Evolutionary conservation across 352 stramenopile genomes (phyloP).

Genomic region (Pythium utonaiense): DNA sequence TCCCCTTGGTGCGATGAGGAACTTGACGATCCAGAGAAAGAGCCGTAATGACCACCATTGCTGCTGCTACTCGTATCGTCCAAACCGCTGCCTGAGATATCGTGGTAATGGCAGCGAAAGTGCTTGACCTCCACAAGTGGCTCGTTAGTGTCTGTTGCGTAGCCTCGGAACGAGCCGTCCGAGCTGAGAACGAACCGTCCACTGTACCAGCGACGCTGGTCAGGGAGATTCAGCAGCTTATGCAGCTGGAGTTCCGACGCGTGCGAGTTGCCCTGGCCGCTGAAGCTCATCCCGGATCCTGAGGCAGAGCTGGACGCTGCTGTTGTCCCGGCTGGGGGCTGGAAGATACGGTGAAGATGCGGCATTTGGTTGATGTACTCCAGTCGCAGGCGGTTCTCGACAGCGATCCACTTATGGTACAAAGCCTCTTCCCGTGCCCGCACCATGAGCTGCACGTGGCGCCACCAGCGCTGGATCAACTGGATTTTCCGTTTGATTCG

Average conservation of each 20-base stretch:
- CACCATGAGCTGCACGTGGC: slow-evolving; percentile 51
- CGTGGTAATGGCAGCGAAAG: slow-evolving; percentile 49
- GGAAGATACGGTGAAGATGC: slow-evolving; percentile 52
- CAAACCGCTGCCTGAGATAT: slow-evolving; percentile 13
- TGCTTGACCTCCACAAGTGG: slow-evolving; percentile 46
- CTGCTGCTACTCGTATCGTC: slow-evolving; percentile 6
- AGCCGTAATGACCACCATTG: background rate
- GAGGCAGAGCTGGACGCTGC: background rate
- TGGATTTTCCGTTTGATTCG: slow-evolving; percentile 48
- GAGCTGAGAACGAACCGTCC: slow-evolving; percentile 42
- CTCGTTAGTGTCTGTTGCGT: slow-evolving; percentile 25
- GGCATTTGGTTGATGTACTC: slow-evolving; percentile 56
- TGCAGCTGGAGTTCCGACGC: slow-evolving; percentile 31
- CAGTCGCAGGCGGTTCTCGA: slow-evolving; percentile 40
- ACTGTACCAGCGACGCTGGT: slow-evolving; percentile 48
- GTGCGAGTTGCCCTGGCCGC: background rate
- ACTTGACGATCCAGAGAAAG: background rate
- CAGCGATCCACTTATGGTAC: slow-evolving; percentile 47
- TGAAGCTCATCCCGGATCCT: background rate
- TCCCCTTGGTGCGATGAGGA: background rate
- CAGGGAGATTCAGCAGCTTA: slow-evolving; percentile 48
- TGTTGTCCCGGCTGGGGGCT: slow-evolving; percentile 23
- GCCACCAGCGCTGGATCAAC: slow-evolving; percentile 62
- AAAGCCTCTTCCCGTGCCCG: slow-evolving; percentile 44
- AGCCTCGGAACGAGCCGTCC: slow-evolving; percentile 44